phyloP scores from a whole-genome alignment of 225 moss, liverwort and hornwort species.

The Marchantia paleacea region DNA sequence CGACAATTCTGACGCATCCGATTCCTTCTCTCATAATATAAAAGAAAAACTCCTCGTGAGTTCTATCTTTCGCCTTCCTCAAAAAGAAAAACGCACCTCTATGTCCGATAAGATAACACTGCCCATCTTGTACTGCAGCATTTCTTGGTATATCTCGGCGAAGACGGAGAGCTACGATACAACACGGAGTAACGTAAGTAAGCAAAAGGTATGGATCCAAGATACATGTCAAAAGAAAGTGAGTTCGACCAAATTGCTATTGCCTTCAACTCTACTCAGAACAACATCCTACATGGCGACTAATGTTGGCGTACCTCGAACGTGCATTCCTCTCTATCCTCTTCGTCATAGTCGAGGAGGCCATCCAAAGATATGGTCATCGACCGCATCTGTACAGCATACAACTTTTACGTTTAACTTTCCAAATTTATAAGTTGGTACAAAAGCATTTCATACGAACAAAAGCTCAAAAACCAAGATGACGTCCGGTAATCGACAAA shows the following conservation, averaged over 20 bases:
- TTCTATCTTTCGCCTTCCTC: background rate
- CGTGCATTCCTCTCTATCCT: slow-evolving; percentile 96
- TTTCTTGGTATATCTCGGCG: slow-evolving; percentile 90
- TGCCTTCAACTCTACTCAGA: background rate
- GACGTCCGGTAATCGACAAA: background rate
- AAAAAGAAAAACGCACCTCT: slow-evolving; percentile 45
- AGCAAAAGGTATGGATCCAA: background rate
- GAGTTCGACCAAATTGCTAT: background rate
- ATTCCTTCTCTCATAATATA: too few relatives aligned
- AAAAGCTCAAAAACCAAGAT: background rate
- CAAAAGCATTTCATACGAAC: too few relatives aligned
- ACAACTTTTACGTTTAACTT: background rate
- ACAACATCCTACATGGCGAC: background rate
- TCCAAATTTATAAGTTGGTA: background rate
- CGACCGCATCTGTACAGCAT: slow-evolving; percentile 75
- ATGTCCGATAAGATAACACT: slow-evolving; percentile 67
- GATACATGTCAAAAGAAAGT: background rate
- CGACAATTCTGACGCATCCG: too few relatives aligned
- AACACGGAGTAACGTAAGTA: background rate
- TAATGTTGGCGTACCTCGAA: slow-evolving; percentile 62
- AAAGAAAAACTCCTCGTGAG: background rate
- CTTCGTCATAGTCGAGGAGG: slow-evolving; percentile 93
- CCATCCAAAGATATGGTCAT: slow-evolving; percentile 99
- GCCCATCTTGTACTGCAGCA: slow-evolving; percentile 83
- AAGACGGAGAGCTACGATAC: slow-evolving; percentile 76